Evolutionary conservation across 2,329 filamentous ascomycete genomes (phyloP).

Genomic region (Neophaeococcomyces aloes): DNA sequence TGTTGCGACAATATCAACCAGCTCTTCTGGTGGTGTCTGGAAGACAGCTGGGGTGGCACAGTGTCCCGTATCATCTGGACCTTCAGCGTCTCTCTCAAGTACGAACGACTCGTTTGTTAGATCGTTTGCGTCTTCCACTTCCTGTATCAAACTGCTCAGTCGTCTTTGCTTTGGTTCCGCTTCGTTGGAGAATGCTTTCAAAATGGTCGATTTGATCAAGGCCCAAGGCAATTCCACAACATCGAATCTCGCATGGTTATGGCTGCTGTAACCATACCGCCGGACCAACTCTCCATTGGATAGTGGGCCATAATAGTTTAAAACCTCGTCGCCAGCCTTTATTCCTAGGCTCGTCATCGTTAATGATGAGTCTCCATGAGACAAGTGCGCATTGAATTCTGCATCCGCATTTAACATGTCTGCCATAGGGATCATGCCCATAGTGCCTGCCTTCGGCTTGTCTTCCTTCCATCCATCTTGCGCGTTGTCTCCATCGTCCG

Average conservation of each 20-base stretch:
- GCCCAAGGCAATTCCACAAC: conserved; percentile 66
- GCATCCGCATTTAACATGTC: conserved; percentile 85
- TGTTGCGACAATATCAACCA: not conserved
- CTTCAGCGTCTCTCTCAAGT: conserved; percentile 41
- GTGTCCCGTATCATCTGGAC: conserved; percentile 8
- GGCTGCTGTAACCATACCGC: conserved; percentile 78
- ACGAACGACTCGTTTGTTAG: conserved; percentile 44
- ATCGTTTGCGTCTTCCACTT: conserved; percentile 1
- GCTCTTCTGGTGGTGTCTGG: conserved; percentile 6
- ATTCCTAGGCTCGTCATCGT: conserved; percentile 67
- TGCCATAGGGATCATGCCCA: conserved; percentile 70
- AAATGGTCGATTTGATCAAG: conserved; percentile 39
- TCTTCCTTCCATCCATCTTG: conserved; percentile 45
- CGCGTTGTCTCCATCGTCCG: conserved; percentile 35
- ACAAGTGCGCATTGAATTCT: conserved; percentile 48
- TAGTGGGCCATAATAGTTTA: conserved; percentile 82
- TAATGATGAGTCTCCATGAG: conserved; percentile 49
- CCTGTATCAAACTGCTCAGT: conserved; percentile 16
- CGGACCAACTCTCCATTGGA: conserved; percentile 72
- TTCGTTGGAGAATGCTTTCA: conserved; percentile 23
- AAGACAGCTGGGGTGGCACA: not conserved
- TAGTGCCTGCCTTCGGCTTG: not conserved
- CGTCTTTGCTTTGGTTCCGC: conserved; percentile 28
- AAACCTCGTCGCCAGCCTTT: conserved; percentile 60
- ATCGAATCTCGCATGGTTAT: conserved; percentile 66